Percentiles rank a stretch among this genome's conserved stretches.
Conservation (phyloP, 2,329 filamentous ascomycete species). For the Pseudogymnoascus sp. region DNA sequence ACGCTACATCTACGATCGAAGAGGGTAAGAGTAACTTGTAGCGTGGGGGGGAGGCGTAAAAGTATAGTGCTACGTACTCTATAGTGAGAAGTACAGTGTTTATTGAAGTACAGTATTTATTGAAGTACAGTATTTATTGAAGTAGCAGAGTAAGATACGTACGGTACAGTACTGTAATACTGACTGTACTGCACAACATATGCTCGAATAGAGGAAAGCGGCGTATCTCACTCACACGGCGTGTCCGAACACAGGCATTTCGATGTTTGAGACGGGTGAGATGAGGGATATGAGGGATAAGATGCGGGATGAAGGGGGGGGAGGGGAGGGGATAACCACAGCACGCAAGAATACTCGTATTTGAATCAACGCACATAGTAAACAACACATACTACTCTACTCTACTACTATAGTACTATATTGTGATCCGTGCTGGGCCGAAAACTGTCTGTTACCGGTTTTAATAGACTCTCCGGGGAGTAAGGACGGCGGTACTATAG, state of each 20-base stretch:
- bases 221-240: not conserved
- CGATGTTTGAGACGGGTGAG: not conserved
- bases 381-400: not conserved
- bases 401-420: not conserved
- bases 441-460: not conserved
- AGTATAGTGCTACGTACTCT: not conserved
- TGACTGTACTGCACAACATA: not conserved
- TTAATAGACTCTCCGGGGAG: not conserved
- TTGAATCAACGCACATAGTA: not conserved
- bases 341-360: constrained; percentile 4
- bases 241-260: not conserved
- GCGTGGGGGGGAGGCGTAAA: not conserved
- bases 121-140: too few relatives aligned
- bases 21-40: constrained; percentile 1
- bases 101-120: too few relatives aligned
- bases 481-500: not conserved
- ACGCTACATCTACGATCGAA: constrained; percentile 3
- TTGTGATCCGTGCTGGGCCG: not conserved
- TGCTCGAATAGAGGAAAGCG: not conserved
- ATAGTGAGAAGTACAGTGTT: not conserved
- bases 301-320: not conserved
- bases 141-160: not conserved
- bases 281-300: not conserved
- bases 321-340: not conserved
- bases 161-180: not conserved